Evolutionary conservation across 352 stramenopile species (phyloP).

Genomic region (Phytopythium kandeliae): DNA sequence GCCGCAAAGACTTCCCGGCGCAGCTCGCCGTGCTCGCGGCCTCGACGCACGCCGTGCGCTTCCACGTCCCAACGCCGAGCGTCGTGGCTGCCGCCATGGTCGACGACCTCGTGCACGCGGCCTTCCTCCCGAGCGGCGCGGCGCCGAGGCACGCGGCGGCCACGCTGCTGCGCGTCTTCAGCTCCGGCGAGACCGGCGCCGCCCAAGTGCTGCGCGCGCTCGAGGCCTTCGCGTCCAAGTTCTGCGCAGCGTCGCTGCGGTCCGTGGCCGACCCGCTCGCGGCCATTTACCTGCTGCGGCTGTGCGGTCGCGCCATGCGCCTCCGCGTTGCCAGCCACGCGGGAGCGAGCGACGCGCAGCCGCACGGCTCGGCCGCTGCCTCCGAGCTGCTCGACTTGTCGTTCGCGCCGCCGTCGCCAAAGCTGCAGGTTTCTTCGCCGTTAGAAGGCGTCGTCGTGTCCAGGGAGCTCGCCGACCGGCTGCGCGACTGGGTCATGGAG

Average conservation of each 20-base stretch:
- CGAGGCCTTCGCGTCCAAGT: slow-evolving; percentile 46
- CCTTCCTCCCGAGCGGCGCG: slow-evolving; percentile 38
- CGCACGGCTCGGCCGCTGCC: not conserved
- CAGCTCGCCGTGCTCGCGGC: slow-evolving; percentile 45
- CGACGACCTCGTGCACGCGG: slow-evolving; percentile 47
- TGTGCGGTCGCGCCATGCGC: slow-evolving; percentile 55
- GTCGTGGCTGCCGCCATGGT: slow-evolving; percentile 17
- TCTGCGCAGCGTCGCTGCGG: slow-evolving; percentile 34
- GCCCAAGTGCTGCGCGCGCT: slow-evolving; percentile 36
- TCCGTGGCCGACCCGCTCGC: slow-evolving; percentile 48
- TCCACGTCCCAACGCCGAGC: slow-evolving; percentile 31
- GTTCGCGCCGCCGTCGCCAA: slow-evolving; percentile 20
- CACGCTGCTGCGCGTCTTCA: slow-evolving; percentile 45
- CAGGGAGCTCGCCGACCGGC: slow-evolving; percentile 25
- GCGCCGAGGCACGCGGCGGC: slow-evolving; percentile 57
- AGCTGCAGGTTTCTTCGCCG: slow-evolving; percentile 8
- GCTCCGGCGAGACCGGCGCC: slow-evolving; percentile 22
- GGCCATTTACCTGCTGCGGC: slow-evolving; percentile 55
- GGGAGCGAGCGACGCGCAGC: not conserved
- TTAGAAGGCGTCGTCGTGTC: slow-evolving; percentile 44
- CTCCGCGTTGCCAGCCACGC: slow-evolving; percentile 16
- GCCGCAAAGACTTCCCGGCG: slow-evolving; percentile 48
- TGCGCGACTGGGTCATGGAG: slow-evolving; percentile 56
- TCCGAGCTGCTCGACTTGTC: slow-evolving; percentile 49
- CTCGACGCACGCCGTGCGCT: slow-evolving; percentile 52